phyloP scores from a whole-genome alignment of 2,329 filamentous ascomycete genomes.

The Xylaria sp. region DNA sequence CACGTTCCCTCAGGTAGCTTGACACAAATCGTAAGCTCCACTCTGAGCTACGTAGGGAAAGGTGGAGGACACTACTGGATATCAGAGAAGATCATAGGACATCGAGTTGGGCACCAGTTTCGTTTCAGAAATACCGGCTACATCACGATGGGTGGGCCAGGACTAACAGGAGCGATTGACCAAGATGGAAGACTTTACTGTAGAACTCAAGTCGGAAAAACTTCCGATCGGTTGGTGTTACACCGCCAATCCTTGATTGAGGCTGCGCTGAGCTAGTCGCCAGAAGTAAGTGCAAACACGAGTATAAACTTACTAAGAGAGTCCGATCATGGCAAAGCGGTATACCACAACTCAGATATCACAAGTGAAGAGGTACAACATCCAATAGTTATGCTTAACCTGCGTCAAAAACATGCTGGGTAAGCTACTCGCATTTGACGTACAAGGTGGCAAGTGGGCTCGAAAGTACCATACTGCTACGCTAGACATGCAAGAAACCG shows the following conservation, averaged over 20 bases:
- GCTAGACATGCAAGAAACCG: constrained; percentile 48
- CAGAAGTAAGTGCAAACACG: constrained; percentile 34
- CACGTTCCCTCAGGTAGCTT: constrained; percentile 39
- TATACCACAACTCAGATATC: constrained; percentile 19
- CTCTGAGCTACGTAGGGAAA: constrained; percentile 45
- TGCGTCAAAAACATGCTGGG: constrained; percentile 39
- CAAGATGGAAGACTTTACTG: constrained; percentile 39
- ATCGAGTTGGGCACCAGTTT: constrained; percentile 43
- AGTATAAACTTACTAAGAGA: constrained; percentile 37
- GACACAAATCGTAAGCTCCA: constrained; percentile 42
- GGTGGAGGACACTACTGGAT: constrained; percentile 43
- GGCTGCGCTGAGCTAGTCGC: constrained; percentile 37
- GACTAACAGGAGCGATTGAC: constrained; percentile 42
- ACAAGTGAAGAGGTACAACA: constrained; percentile 25
- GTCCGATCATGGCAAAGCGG: constrained; percentile 3
- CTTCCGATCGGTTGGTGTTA: constrained; percentile 41
- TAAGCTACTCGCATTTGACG: constrained; percentile 43
- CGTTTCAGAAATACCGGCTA: constrained; percentile 45
- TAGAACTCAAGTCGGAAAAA: constrained; percentile 38
- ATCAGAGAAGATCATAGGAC: constrained; percentile 27
- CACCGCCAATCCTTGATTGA: constrained; percentile 46
- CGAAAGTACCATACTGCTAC: constrained; percentile 45
- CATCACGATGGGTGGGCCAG: constrained; percentile 44
- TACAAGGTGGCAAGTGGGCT: constrained; percentile 39
- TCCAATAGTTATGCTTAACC: constrained; percentile 21